These are phyloP conservation scores for Zopfia rhizophila DNA, from an alignment of 2,329 filamentous ascomycete genomes.

Conservation along the genomic window DNA sequence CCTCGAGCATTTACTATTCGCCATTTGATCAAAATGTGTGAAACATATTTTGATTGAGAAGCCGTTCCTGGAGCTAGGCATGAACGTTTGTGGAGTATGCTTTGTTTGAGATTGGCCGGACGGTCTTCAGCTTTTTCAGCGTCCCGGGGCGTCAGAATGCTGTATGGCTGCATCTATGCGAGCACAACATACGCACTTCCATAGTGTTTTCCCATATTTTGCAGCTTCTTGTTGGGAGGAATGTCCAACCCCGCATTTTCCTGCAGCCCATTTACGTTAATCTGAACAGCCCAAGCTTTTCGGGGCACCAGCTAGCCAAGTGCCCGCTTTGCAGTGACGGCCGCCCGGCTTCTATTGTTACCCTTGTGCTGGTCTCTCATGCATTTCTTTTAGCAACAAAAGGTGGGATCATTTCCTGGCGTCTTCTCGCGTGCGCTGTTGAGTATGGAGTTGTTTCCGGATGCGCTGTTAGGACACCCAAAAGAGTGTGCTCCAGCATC, in stretches of 20 bases:
- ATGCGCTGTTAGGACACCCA: too few species aligned
- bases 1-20: conserved; percentile 28
- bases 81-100: conserved; percentile 27
- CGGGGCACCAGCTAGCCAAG: conserved; percentile 35
- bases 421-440: too few species aligned
- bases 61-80: conserved; percentile 40
- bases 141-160: conserved; percentile 23
- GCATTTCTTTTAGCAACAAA: conserved; percentile 6
- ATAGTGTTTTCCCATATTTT: conserved; percentile 26
- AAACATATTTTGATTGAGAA: conserved; percentile 23
- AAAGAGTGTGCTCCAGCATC: too few species aligned
- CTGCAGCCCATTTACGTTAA: conserved; percentile 40
- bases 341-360: background rate
- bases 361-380: conserved; percentile 1
- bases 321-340: conserved; percentile 26
- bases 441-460: too few species aligned
- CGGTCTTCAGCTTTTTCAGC: too few species aligned
- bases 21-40: conserved; percentile 17
- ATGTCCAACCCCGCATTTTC: conserved; percentile 49
- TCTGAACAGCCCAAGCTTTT: conserved; percentile 37
- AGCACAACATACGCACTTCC: conserved; percentile 34
- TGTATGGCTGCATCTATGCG: conserved; percentile 28
- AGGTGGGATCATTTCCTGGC: too few species aligned
- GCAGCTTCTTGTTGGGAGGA: conserved; percentile 25
- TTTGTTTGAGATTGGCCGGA: conserved; percentile 13